Evolutionary conservation across 2,329 filamentous ascomycete genomes (phyloP), one percentile per base, ranked within the genome.

Genomic region (Phaeosphaeriaceae sp.): DNA sequence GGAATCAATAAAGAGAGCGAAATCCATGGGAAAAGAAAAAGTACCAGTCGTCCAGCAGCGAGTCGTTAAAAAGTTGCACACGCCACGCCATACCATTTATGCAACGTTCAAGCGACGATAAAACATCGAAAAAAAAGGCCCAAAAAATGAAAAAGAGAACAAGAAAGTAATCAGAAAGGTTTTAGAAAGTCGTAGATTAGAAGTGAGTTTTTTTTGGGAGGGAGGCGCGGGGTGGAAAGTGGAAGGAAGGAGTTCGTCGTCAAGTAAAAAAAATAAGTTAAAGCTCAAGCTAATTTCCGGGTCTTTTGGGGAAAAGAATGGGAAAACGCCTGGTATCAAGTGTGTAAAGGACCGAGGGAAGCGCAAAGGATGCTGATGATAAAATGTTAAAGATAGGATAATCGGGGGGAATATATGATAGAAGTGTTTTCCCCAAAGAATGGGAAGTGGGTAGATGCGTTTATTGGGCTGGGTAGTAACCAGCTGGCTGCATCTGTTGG

Each of bases 391-490:
- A 29, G 23, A 26, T 26, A 26, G 23, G 6, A 26, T 26, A 11
- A 2, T 8, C 6, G 6, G 11, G 23, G n/a, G 23, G 23, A 26
- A 26, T 26, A 26, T 7, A 26, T 26, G 23, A 26, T 26, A 11
- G 23, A 32, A 36, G 18, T 9, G 15, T 18, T 44, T n/a, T 33
- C 29, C 36, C 8, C 8, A 11, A 16, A n/a, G 21, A 17, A 34
- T 15, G 11, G 12, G 21, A 42, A 3, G n/a, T 8, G 6, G 35
- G 9, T 3, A 33, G 28, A 18, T 15, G 15, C 13, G 41, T 30
- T 42, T 64, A 74, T 59, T 74, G 69, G 20, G 67, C 55, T 6
- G 64, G 70, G 50, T 92, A 95, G 76, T 88, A 96, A 5, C 63
- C 62, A n/a, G 63, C 48, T 8, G 68, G 65, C 38, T 71, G 70